Percentiles rank a stretch among this genome's conserved stretches.
phyloP scores from a whole-genome alignment of 2,329 filamentous ascomycete genomes.

The Claviceps sorghi region DNA sequence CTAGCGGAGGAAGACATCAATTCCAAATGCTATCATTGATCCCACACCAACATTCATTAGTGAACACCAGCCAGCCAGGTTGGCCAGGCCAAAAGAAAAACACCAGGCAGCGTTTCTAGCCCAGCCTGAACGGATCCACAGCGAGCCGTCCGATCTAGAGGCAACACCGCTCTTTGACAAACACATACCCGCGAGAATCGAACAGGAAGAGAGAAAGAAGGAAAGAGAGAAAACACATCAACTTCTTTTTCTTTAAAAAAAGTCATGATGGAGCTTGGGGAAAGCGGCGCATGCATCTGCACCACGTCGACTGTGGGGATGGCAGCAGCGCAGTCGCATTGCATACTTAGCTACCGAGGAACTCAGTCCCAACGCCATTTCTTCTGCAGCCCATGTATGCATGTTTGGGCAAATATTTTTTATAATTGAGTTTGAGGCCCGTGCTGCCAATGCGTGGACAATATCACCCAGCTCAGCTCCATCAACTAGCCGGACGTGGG shows the following conservation, averaged over 20 bases:
- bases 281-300: not conserved
- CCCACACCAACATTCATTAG: not conserved
- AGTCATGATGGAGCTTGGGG: not conserved
- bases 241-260: no score
- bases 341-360: not conserved
- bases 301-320: not conserved
- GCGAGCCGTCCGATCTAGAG: not conserved
- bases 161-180: not conserved
- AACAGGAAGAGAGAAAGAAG: no score
- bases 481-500: not conserved
- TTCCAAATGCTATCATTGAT: not conserved
- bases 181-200: not conserved
- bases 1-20: not conserved
- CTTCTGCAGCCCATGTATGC: not conserved
- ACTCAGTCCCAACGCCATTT: not conserved
- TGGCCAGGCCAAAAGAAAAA: not conserved
- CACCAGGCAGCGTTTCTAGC: not conserved
- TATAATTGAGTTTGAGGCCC: not conserved
- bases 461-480: not conserved
- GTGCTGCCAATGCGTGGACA: not conserved
- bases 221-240: not conserved
- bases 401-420: not conserved
- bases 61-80: not conserved
- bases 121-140: not conserved
- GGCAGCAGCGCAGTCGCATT: not conserved